These are phyloP conservation scores for Geranium rotundifolium DNA, from an alignment of 345 rosid species.

Conservation along the genomic window DNA sequence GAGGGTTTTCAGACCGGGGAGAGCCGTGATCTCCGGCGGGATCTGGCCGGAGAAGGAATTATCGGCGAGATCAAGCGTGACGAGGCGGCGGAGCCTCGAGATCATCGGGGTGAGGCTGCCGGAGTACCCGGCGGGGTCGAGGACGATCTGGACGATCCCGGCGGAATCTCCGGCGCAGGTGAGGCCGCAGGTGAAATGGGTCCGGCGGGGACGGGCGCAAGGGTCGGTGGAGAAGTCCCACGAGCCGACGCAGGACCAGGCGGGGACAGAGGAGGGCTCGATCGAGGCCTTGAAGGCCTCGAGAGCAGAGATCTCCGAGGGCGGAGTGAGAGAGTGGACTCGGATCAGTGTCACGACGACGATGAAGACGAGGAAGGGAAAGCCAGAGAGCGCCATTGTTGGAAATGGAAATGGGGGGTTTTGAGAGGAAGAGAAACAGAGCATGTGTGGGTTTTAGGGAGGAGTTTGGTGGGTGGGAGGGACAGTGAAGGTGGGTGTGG, in stretches of 20 bases:
- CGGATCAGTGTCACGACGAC: too few relatives aligned
- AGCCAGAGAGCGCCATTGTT: too few relatives aligned
- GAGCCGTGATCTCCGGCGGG: conserved; percentile 55
- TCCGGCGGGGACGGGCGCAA: conserved; percentile 8
- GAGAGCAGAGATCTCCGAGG: too few relatives aligned
- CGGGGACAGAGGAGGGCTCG: neutral
- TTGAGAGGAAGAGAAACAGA: too few relatives aligned
- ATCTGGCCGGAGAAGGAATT: conserved; percentile 57
- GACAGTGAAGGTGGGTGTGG: too few relatives aligned
- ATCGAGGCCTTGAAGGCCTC: neutral
- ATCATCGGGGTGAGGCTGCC: conserved; percentile 61
- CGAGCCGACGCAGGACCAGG: neutral
- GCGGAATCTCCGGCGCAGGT: conserved; percentile 11
- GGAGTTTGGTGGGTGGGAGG: too few relatives aligned
- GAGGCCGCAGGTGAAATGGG: conserved; percentile 21
- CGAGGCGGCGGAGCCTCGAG: conserved; percentile 48
- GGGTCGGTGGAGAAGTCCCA: conserved; percentile 2
- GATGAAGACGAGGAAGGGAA: too few relatives aligned
- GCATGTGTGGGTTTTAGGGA: too few relatives aligned
- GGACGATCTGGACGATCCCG: too few relatives aligned
- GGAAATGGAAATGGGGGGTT: too few relatives aligned
- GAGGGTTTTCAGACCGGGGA: conserved; percentile 34
- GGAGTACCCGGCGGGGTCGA: conserved; percentile 58
- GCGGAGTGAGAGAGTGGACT: too few relatives aligned
- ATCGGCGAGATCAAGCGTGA: conserved; percentile 57